Base-by-base conservation (phyloP, 768 basidiomycete species). In the Leccinellum luteum region DNA sequence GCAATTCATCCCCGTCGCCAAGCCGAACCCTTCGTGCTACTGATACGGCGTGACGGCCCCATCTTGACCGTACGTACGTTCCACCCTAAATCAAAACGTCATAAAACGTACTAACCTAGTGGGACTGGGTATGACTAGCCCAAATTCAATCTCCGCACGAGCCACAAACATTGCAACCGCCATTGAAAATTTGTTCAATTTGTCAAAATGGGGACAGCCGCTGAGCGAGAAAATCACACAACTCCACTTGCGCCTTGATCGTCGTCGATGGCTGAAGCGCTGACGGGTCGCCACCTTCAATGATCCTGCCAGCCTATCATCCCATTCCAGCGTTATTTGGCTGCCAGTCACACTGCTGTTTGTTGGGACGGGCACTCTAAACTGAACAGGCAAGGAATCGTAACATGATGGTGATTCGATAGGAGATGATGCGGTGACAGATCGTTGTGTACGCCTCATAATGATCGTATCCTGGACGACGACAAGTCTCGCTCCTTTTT, bases 391-490 rank as follows among this genome's bases (percentile, higher is more conserved):
- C 48, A 28, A 23, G 3, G 23, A 27, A 30, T 31, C 19, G 30
- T 14, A 13, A 31, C 19, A 25, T 12, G 44, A 9, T 45, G n/a
- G 6, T 49, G 30, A 19, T 31, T 30, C 30, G 48, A 27, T 48
- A 28, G 48, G 48, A 48, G 41, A 21, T 48, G 47, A 48, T 48
- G 48, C 15, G 48, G 30, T 49, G 48, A 49, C 41, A 43, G 41
- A 13, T 19, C 19, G 41, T 19, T 49, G 30, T 17, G n/a, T 25
- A 10, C 30, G 28, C 25, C n/a, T 43, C 17, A 19, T 19, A 8
- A 49, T 49, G 50, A 51, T 51, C 50, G 50, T 51, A 51, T 51
- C 50, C 50, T 51, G 50, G 50, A 51, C 50, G 49, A 48, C 48
- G n/a, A 19, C n/a, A 41, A 19, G 38, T 41, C 38, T 41, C n/a